Evolutionary conservation across 371 early-diverging fungal genomes (phyloP).

Genomic region (Apophysomyces ossiformis): DNA sequence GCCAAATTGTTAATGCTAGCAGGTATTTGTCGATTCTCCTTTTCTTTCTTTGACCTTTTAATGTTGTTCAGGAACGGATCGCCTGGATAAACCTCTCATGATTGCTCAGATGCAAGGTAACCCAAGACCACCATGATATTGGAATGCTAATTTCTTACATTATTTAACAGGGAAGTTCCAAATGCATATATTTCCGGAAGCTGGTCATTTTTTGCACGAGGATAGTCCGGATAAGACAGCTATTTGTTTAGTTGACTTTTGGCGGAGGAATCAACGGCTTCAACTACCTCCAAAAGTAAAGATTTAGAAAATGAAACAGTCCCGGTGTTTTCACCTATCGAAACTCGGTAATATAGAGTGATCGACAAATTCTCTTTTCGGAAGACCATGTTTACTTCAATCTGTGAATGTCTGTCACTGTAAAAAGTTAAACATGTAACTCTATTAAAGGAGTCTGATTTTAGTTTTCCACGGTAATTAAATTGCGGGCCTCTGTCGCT

Average conservation of each 20-base stretch:
- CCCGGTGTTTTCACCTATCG: too few relatives aligned
- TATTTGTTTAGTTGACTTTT: constrained; percentile 73
- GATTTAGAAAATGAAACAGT: background rate
- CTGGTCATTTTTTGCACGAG: constrained; percentile 92
- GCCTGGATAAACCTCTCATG: constrained; percentile 88
- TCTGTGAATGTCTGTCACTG: too few relatives aligned
- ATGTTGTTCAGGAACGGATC: constrained; percentile 69
- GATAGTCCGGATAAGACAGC: constrained; percentile 84
- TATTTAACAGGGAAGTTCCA: constrained; percentile 77
- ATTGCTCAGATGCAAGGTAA: constrained; percentile 97
- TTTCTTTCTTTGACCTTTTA: background rate
- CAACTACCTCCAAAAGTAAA: constrained; percentile 64
- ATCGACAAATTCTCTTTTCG: too few relatives aligned
- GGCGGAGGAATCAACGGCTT: constrained; percentile 76
- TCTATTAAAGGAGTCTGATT: too few relatives aligned
- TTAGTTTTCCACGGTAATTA: too few relatives aligned
- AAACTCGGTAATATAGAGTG: too few relatives aligned
- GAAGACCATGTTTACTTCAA: too few relatives aligned
- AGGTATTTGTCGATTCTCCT: constrained; percentile 30
- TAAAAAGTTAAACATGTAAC: too few relatives aligned
- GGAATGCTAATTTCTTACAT: background rate
- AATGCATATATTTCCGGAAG: constrained; percentile 78
- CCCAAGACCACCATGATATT: background rate
- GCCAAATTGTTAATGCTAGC: constrained; percentile 89
- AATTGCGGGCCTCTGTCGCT: too few relatives aligned